Percentiles rank a stretch among this genome's conserved stretches.
These are phyloP conservation scores for Eucalyptus cloeziana DNA, from an alignment of 345 rosid genomes.

Conservation along the genomic window DNA sequence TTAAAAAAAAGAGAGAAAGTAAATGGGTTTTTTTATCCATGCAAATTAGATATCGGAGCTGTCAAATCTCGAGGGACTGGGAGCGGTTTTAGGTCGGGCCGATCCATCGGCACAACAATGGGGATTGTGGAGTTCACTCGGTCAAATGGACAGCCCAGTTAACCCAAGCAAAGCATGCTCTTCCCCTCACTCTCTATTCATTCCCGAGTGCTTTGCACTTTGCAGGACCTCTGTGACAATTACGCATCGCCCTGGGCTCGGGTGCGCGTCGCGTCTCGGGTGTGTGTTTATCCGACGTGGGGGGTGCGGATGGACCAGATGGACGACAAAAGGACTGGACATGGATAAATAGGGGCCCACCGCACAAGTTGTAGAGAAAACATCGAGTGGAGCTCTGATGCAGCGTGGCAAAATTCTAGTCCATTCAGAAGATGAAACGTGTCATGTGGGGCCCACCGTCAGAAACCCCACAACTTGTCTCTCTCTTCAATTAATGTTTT, in stretches of 20 bases:
- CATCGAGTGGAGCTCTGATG: too few relatives aligned
- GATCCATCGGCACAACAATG: background rate
- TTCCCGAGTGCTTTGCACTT: background rate
- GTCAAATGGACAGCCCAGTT: background rate
- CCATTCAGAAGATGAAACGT: too few relatives aligned
- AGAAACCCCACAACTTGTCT: too few relatives aligned
- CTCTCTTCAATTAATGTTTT: too few relatives aligned
- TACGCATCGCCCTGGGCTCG: background rate
- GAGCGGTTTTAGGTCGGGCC: background rate
- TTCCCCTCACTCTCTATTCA: background rate
- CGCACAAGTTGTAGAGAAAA: background rate
- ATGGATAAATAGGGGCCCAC: background rate
- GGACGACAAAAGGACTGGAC: background rate
- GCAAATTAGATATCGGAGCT: background rate
- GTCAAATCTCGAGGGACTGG: background rate
- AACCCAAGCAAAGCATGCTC: background rate
- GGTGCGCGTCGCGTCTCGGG: background rate
- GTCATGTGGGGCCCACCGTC: too few relatives aligned
- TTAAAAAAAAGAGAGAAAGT: background rate
- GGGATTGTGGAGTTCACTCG: background rate
- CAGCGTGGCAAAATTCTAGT: too few relatives aligned
- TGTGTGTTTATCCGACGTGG: background rate
- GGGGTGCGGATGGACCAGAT: background rate
- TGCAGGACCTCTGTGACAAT: background rate
- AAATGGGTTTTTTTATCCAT: background rate